Base-by-base conservation (phyloP, 1,139 yeast species). In the Blastobotrys serpentis region DNA sequence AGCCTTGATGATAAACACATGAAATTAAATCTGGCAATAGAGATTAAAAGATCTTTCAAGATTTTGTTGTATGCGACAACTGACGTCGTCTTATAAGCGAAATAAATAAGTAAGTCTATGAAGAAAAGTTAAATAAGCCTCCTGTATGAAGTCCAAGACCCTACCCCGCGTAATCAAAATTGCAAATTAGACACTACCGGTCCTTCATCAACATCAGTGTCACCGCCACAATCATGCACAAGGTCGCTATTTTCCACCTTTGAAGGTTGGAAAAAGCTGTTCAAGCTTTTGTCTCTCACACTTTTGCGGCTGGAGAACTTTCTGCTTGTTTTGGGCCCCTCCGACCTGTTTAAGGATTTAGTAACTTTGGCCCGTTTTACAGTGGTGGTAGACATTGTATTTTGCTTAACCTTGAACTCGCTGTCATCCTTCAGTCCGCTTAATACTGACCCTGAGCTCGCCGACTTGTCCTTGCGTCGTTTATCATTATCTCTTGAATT, bases 171-270 rank as follows among this genome's bases (percentile, higher is more conserved):
- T n/a, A n/a, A n/a, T n/a, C n/a, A n/a, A n/a, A n/a, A n/a, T n/a
- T n/a, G n/a, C n/a, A n/a, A n/a, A n/a, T n/a, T n/a, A n/a, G n/a
- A n/a, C n/a, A n/a, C n/a, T n/a, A n/a, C n/a, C n/a, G 40, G 40
- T 4, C 19, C 40, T n/a, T 36, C 40, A n/a, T 36, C 40, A 6
- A 19, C 25, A 19, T 36, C 40, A 5, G 40, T 36, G 14, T 36
- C 40, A 17, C 25, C 25, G 7, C 25, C 25, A 4, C 10, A 6
- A 17, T 18, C 23, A 3, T 18, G 14, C 8, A 17, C 25, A 36
- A 18, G 13, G 10, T n/a, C 11, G 5, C 14, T 10, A 11, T 29
- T 29, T 29, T 29, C 32, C 7, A 23, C 10, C 4, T 23, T 18
- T 5, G 40, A 17, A 7, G 40, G 10, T 25, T 36, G 18, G 22